A percentile compares a stretch with the other conserved stretches of the same genome.
Conservation (phyloP, 331 rosid species). For the Dryas integrifolia region DNA sequence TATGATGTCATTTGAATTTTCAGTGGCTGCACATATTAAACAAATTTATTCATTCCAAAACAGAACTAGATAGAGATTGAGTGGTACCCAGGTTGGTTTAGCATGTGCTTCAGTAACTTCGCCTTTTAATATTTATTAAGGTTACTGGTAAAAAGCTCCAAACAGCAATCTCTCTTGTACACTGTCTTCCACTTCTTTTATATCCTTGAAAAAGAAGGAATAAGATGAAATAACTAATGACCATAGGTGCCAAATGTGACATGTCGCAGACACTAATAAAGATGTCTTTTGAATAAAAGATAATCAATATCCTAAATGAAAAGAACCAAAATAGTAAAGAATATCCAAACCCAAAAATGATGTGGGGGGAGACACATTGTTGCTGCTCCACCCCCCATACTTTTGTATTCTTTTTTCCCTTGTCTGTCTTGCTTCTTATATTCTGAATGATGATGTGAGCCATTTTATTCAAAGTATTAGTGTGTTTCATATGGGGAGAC, state of each 20-base stretch:
- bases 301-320: not conserved
- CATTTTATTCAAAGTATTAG: not conserved
- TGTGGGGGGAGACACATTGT: not conserved
- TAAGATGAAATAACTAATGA: not conserved
- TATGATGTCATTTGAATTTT: not conserved
- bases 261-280: not conserved
- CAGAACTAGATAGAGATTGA: not conserved
- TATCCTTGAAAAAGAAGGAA: not conserved
- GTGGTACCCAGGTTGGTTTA: not conserved
- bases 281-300: not conserved
- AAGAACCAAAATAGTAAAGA: not conserved
- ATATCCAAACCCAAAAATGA: not conserved
- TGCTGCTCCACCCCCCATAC: not conserved
- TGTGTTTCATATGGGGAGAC: not conserved
- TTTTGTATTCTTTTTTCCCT: not conserved
- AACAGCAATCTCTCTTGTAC: not conserved
- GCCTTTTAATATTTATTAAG: not conserved
- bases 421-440: not conserved
- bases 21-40: not conserved
- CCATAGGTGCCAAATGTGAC: not conserved
- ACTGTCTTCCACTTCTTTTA: not conserved
- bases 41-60: constrained; percentile 2
- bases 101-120: not conserved
- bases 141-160: not conserved
- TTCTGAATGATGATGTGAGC: not conserved